phyloP scores from a whole-genome alignment of 2,329 filamentous ascomycete species.

The Microascus cirrosus region DNA sequence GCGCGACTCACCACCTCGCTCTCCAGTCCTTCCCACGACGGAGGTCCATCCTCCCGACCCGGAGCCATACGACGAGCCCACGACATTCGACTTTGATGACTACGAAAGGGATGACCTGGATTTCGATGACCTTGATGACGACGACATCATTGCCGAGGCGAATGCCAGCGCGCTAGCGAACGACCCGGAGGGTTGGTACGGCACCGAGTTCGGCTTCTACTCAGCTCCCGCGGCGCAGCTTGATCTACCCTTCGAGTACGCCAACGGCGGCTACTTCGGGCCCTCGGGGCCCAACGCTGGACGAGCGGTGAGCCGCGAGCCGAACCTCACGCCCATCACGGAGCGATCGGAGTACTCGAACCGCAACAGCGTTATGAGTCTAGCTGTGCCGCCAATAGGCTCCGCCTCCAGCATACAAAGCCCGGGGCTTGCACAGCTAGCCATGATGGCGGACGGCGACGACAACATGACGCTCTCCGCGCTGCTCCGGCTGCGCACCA shows the following conservation, averaged over 20 bases:
- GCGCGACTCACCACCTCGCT: conserved; percentile 36
- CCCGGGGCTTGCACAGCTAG: conserved; percentile 68
- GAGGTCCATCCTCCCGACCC: conserved; percentile 6
- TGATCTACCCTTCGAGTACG: conserved; percentile 43
- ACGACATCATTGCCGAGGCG: conserved; percentile 85
- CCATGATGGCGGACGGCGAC: conserved; percentile 46
- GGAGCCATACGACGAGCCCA: conserved; percentile 6
- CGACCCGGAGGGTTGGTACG: conserved; percentile 89
- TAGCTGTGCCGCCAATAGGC: conserved; percentile 41
- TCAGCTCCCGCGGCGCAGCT: conserved; percentile 41
- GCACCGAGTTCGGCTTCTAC: conserved; percentile 94
- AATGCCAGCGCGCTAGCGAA: conserved; percentile 89
- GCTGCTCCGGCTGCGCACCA: conserved; percentile 60
- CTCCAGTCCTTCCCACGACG: conserved; percentile 8
- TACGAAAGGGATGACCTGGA: conserved; percentile 60
- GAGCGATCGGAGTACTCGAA: conserved; percentile 95
- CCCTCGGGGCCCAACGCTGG: conserved; percentile 67
- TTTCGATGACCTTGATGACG: conserved; percentile 51
- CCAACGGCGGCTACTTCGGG: conserved; percentile 83
- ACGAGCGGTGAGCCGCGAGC: conserved; percentile 65
- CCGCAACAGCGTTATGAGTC: conserved; percentile 77
- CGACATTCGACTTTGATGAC: conserved; percentile 26
- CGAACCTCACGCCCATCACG: conserved; percentile 90
- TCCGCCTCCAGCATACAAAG: conserved; percentile 44
- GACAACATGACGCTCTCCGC: conserved; percentile 67